Conservation (phyloP, 768 basidiomycete species). For the Phlegmacium glaucopus region DNA sequence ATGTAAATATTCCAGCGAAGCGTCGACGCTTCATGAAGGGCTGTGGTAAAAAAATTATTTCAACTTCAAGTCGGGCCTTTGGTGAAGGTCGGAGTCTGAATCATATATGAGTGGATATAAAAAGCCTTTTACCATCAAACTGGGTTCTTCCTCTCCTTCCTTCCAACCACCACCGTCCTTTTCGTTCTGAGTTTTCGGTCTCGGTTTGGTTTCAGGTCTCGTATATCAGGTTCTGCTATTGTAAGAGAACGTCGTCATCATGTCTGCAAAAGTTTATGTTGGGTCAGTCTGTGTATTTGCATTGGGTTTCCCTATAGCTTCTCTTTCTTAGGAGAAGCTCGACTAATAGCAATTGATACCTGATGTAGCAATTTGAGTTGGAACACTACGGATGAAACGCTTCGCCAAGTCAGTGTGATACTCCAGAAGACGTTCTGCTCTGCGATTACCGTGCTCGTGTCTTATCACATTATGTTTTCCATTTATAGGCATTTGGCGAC, state of each 20-base stretch:
- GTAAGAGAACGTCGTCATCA: slow-evolving; percentile 49
- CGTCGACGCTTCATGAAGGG: too few relatives aligned
- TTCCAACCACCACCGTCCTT: slow-evolving; percentile 45
- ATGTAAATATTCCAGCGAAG: too few relatives aligned
- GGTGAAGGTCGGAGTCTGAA: slow-evolving; percentile 24
- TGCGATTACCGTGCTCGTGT: slow-evolving; percentile 35
- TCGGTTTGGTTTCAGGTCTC: slow-evolving; percentile 54
- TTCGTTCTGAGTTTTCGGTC: slow-evolving; percentile 50
- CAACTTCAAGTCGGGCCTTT: not conserved
- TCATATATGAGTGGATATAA: slow-evolving; percentile 17
- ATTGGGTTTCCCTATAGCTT: slow-evolving; percentile 43
- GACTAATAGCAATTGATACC: slow-evolving; percentile 56
- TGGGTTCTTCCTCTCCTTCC: slow-evolving; percentile 30
- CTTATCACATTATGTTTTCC: slow-evolving; percentile 47
- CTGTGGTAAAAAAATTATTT: not conserved
- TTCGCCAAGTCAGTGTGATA: slow-evolving; percentile 79
- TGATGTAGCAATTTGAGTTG: slow-evolving; percentile 88
- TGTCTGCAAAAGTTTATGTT: slow-evolving; percentile 89
- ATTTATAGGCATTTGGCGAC: slow-evolving; percentile 76
- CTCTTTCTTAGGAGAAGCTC: slow-evolving; percentile 45
- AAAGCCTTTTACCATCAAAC: slow-evolving; percentile 24
- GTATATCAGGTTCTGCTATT: slow-evolving; percentile 52
- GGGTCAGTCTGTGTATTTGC: slow-evolving; percentile 79
- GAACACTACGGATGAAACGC: slow-evolving; percentile 92
- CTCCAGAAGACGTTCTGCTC: slow-evolving; percentile 28